Percentiles rank a stretch among this genome's conserved stretches.
These are phyloP conservation scores for Asterophora parasitica DNA, from an alignment of 768 basidiomycete genomes.

Conservation along the genomic window DNA sequence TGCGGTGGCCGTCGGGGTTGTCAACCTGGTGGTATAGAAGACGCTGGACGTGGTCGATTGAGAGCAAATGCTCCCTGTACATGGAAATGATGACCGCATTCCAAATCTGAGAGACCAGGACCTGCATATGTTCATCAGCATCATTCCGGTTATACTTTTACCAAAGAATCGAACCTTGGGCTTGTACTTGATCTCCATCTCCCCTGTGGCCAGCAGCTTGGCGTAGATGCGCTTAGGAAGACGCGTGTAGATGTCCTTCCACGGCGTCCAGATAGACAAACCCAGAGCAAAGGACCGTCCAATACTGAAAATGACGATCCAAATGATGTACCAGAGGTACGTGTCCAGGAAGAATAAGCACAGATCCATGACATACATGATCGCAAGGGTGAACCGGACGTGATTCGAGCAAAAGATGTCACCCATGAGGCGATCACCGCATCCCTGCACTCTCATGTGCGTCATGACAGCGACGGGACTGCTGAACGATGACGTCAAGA, in stretches of 20 bases:
- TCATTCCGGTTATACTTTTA: neutral
- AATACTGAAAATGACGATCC: conserved; percentile 94
- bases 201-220: conserved; percentile 89
- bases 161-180: conserved; percentile 62
- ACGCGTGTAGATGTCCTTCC: conserved; percentile 95
- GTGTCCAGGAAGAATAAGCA: conserved; percentile 99
- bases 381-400: conserved; percentile 87
- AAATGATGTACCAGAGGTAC: conserved; percentile 99
- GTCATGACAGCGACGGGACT: conserved; percentile 97
- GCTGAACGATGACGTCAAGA: conserved; percentile 94
- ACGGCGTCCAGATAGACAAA: conserved; percentile 98
- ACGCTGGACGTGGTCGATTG: conserved; percentile 97
- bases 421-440: conserved; percentile 82
- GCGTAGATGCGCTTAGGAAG: conserved; percentile 98
- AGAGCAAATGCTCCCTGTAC: conserved; percentile 97
- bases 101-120: conserved; percentile 98
- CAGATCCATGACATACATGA: conserved; percentile 99
- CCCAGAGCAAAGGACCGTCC: conserved; percentile 88
- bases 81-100: conserved; percentile 99
- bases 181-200: conserved; percentile 99
- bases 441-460: conserved; percentile 87
- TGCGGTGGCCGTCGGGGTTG: conserved; percentile 81
- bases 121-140: conserved; percentile 30
- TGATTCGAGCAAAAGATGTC: conserved; percentile 82
- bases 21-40: conserved; percentile 97